Conservation (phyloP, 2,329 filamentous ascomycete genomes). For the Hawksworthiomyces lignivorus region DNA sequence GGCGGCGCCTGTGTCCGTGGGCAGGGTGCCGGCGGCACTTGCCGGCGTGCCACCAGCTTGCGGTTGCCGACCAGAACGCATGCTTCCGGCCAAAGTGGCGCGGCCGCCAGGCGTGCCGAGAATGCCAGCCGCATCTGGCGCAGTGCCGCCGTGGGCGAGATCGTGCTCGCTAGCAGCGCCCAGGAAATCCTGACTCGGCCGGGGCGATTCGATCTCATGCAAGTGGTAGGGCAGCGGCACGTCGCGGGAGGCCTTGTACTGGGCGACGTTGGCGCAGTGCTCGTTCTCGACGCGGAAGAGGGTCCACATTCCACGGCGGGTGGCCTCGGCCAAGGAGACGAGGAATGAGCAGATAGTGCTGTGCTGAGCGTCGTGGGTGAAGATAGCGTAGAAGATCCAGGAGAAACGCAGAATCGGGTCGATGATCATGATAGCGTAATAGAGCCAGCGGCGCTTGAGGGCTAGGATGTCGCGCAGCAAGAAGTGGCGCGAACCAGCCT, state of each 20-base stretch:
- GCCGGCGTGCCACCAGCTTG: constrained; percentile 5
- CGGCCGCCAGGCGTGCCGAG: constrained; percentile 6
- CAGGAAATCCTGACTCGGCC: no score
- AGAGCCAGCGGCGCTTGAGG: constrained; percentile 71
- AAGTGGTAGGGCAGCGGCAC: constrained; percentile 76
- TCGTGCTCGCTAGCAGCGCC: no score
- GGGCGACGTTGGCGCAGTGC: constrained; percentile 84
- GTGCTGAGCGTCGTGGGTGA: constrained; percentile 71
- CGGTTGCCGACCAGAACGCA: neutral
- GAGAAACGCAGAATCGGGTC: constrained; percentile 85
- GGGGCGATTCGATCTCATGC: constrained; percentile 21
- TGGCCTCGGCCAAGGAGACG: constrained; percentile 69
- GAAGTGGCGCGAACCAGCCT: constrained; percentile 59
- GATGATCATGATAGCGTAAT: constrained; percentile 76
- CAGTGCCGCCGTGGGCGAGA: no score
- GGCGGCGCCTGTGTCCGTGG: neutral
- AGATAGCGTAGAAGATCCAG: constrained; percentile 91
- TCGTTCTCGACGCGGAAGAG: constrained; percentile 96
- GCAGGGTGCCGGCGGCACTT: neutral
- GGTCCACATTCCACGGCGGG: constrained; percentile 83
- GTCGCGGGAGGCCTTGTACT: constrained; percentile 84
- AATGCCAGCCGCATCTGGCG: constrained; percentile 6
- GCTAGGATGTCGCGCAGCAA: constrained; percentile 71
- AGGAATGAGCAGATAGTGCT: constrained; percentile 75
- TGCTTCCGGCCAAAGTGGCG: neutral